Conservation (phyloP, 495 filamentous ascomycete genomes). For the Penicillium malachiteum region DNA sequence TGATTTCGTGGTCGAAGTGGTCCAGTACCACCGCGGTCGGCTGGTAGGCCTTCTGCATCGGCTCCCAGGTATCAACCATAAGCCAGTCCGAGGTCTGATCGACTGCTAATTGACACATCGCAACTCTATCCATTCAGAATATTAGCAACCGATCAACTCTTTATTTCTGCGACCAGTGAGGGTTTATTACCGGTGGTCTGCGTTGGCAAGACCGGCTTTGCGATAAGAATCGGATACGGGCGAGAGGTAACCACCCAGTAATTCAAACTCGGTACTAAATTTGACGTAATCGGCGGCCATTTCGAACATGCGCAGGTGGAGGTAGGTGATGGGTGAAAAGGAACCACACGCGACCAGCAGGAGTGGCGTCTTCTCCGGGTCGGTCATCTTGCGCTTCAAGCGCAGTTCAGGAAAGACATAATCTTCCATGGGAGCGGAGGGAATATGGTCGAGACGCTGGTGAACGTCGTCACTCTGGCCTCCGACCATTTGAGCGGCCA, state of each 20-base stretch:
- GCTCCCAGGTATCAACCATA: constrained; percentile 84
- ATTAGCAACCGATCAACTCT: neutral
- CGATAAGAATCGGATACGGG: constrained; percentile 86
- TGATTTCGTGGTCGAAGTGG: constrained; percentile 87
- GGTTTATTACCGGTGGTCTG: constrained; percentile 60
- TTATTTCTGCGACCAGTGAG: neutral
- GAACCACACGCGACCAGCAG: constrained; percentile 88
- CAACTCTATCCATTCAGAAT: constrained; percentile 32
- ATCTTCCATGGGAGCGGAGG: constrained; percentile 41
- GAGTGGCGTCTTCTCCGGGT: constrained; percentile 70
- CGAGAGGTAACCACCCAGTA: constrained; percentile 79
- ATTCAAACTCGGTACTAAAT: constrained; percentile 80
- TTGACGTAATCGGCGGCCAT: constrained; percentile 81
- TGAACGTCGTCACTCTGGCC: constrained; percentile 34
- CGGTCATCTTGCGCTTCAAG: constrained; percentile 64
- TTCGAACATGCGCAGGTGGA: constrained; percentile 93
- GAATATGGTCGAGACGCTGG: constrained; percentile 20
- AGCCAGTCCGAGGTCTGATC: constrained; percentile 73
- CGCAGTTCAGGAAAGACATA: constrained; percentile 75
- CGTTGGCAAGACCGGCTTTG: constrained; percentile 79
- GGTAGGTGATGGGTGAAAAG: constrained; percentile 78
- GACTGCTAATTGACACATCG: constrained; percentile 77
- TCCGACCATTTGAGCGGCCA: constrained; percentile 31
- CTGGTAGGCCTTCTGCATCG: constrained; percentile 73
- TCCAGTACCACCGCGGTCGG: constrained; percentile 86